These are phyloP conservation scores for Chondrostereum purpureum DNA, from an alignment of 1,284 basidiomycete genomes.

Conservation along the genomic window DNA sequence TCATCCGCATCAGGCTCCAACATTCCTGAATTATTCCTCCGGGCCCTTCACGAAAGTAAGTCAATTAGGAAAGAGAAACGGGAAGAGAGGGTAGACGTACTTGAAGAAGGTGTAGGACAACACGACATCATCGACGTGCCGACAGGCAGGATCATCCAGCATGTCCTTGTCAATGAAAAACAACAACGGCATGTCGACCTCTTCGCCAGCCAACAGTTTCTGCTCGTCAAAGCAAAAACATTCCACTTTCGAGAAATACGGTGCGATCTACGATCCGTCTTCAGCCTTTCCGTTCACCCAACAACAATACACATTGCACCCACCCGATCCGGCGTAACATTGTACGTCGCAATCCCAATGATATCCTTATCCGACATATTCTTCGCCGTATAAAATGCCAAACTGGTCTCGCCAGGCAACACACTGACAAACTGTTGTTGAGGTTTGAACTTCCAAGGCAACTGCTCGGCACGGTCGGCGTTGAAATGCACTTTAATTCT, in stretches of 20 bases:
- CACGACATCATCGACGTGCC: conserved; percentile 86
- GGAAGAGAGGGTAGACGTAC: conserved; percentile 35
- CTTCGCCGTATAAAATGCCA: conserved; percentile 95
- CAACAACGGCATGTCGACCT: conserved; percentile 96
- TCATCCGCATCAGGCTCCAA: conserved; percentile 82
- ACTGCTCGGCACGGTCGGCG: conserved; percentile 81
- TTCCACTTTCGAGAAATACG: conserved; percentile 99
- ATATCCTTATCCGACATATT: conserved; percentile 85
- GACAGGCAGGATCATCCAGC: conserved; percentile 84
- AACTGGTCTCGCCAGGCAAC: conserved; percentile 90
- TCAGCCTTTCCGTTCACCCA: conserved; percentile 4
- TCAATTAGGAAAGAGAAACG: conserved; percentile 7
- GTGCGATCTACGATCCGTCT: conserved; percentile 66
- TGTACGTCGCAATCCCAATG: conserved; percentile 98
- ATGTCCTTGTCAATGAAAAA: conserved; percentile 99
- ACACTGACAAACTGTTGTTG: conserved; percentile 89
- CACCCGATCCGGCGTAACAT: conserved; percentile 89
- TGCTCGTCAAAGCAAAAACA: conserved; percentile 99
- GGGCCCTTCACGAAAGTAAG: conserved; percentile 44
- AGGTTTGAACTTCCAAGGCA: conserved; percentile 93
- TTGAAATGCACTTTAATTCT: conserved; percentile 95
- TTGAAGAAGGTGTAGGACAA: conserved; percentile 97
- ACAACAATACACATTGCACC: too few relatives aligned
- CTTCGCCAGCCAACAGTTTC: conserved; percentile 89
- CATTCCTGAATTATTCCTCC: conserved; percentile 75